A percentile compares a stretch with the other conserved stretches of the same genome.
phyloP scores from a whole-genome alignment of 768 basidiomycete species.

The Trametes meyenii region DNA sequence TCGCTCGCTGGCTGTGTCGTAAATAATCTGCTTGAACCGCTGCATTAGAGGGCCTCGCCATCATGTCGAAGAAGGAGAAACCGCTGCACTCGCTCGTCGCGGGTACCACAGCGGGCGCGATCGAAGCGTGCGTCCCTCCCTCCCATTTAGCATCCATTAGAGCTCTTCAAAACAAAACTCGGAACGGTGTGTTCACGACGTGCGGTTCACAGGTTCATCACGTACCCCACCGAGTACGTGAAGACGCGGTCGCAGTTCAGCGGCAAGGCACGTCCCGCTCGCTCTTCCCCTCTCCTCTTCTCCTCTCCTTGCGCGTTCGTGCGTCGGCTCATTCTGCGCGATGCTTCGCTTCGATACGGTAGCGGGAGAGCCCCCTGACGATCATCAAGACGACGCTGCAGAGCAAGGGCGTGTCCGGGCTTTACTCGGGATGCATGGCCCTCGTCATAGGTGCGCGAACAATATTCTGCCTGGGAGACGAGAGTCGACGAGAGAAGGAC shows the following conservation, averaged over 20 bases:
- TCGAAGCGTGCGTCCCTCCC: constrained; percentile 75
- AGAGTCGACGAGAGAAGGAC: no score
- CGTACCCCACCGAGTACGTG: constrained; percentile 89
- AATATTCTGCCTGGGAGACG: not conserved
- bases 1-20: not conserved
- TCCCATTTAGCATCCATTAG: not conserved
- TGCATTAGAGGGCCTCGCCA: constrained; percentile 31
- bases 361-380: constrained; percentile 71
- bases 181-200: not conserved
- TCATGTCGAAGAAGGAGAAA: constrained; percentile 71
- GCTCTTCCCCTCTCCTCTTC: not conserved
- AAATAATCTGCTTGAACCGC: not conserved
- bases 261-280: constrained; percentile 54
- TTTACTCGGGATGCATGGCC: constrained; percentile 94
- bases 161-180: no score
- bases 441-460: constrained; percentile 62
- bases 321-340: not conserved
- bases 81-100: constrained; percentile 87
- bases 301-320: not conserved
- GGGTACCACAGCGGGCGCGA: constrained; percentile 88
- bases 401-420: constrained; percentile 74
- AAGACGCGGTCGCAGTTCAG: constrained; percentile 95
- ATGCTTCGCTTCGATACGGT: not conserved
- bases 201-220: constrained; percentile 59
- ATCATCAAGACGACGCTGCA: constrained; percentile 77